Percentiles rank a stretch among this genome's conserved stretches.
Conservation (phyloP, 768 basidiomycete species). For the Panaeolus papilionaceus region DNA sequence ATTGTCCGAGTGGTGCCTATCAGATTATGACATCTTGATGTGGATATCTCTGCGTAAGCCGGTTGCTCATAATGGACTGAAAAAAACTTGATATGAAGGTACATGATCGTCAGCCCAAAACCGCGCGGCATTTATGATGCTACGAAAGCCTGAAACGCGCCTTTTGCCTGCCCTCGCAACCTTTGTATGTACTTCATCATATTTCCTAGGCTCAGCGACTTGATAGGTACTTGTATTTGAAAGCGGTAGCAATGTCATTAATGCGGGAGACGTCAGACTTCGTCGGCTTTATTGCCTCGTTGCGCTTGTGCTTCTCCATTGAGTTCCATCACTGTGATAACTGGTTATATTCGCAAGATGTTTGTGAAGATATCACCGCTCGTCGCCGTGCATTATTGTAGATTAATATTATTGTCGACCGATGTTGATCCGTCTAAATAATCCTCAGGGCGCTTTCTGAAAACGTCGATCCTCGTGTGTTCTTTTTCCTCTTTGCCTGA, state of each 20-base stretch:
- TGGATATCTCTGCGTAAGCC: no score
- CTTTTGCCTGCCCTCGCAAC: background rate
- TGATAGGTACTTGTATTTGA: background rate
- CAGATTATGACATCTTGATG: no score
- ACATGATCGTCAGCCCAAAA: background rate
- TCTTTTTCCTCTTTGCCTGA: background rate
- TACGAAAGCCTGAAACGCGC: background rate
- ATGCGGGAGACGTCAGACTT: background rate
- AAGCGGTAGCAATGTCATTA: no score
- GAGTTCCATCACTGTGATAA: background rate
- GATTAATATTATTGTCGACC: background rate
- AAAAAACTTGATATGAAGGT: background rate
- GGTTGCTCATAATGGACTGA: no score
- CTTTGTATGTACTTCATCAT: background rate
- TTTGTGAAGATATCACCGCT: background rate
- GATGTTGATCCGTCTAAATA: background rate
- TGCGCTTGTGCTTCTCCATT: background rate
- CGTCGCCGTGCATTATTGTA: background rate
- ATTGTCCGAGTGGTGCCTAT: no score
- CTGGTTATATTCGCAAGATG: background rate
- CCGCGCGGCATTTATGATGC: background rate
- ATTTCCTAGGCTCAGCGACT: background rate
- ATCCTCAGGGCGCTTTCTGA: background rate
- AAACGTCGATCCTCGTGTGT: background rate
- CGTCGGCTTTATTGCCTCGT: background rate